A percentile compares a stretch with the other conserved stretches of the same genome.
Evolutionary conservation across 2,329 filamentous ascomycete genomes (phyloP).

Genomic region (Epichloe festucae): DNA sequence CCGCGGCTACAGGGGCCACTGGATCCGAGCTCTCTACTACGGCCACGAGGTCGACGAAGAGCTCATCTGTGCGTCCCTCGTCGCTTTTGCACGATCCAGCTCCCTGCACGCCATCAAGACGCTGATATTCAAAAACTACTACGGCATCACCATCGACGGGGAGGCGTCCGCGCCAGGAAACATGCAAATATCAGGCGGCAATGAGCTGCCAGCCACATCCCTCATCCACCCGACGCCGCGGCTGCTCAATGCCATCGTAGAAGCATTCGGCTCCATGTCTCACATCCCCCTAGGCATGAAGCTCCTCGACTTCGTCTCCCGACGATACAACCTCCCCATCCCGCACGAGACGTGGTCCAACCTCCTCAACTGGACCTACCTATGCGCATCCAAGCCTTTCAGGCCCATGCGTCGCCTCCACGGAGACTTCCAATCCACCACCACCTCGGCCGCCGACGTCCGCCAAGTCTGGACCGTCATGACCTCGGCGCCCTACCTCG

Average conservation of each 20-base stretch:
- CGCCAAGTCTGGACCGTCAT: slow-evolving; percentile 45
- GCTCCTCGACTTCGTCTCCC: slow-evolving; percentile 49
- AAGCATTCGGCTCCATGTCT: slow-evolving; percentile 54
- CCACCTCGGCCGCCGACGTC: slow-evolving; percentile 31
- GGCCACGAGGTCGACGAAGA: slow-evolving; percentile 24
- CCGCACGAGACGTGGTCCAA: slow-evolving; percentile 48
- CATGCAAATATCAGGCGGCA: slow-evolving; percentile 20
- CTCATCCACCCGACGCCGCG: slow-evolving; percentile 43
- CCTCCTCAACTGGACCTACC: slow-evolving; percentile 53
- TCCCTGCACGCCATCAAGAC: slow-evolving; percentile 20
- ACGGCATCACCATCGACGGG: slow-evolving; percentile 15
- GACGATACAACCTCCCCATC: slow-evolving; percentile 44
- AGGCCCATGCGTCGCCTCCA: slow-evolving; percentile 23
- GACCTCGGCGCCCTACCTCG: slow-evolving; percentile 41
- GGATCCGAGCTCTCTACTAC: slow-evolving; percentile 10
- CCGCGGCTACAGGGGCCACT: slow-evolving; percentile 18
- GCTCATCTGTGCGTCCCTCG: slow-evolving; percentile 27
- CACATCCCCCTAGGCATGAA: slow-evolving; percentile 45
- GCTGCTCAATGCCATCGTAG: slow-evolving; percentile 54
- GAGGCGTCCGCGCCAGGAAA: slow-evolving; percentile 7
- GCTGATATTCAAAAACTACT: slow-evolving; percentile 20
- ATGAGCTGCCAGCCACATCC: slow-evolving; percentile 31
- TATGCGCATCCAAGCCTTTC: slow-evolving; percentile 32
- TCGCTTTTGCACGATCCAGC: slow-evolving; percentile 28
- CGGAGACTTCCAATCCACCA: slow-evolving; percentile 14